phyloP scores from a whole-genome alignment of 768 basidiomycete species.

The Wakefieldia striispora region DNA sequence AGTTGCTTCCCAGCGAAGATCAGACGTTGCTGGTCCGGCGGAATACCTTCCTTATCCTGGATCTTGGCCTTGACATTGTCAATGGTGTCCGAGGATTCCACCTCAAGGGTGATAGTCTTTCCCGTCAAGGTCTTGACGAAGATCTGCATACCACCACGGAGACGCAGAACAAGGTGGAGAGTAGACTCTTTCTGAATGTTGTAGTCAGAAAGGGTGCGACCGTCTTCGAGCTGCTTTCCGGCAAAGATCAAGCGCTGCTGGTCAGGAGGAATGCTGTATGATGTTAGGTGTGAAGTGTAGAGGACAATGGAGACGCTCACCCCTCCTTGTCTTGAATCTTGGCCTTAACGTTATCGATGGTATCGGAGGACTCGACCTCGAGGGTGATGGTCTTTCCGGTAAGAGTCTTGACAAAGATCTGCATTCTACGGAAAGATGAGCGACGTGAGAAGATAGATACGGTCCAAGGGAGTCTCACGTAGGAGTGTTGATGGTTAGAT shows the following conservation, averaged over 20 bases:
- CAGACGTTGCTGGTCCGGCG: slow-evolving; percentile 85
- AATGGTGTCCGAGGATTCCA: slow-evolving; percentile 84
- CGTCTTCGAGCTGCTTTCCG: slow-evolving; percentile 94
- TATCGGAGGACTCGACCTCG: slow-evolving; percentile 28
- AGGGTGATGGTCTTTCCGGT: slow-evolving; percentile 79
- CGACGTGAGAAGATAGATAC: neutral
- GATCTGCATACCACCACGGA: slow-evolving; percentile 90
- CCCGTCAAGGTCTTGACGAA: slow-evolving; percentile 83
- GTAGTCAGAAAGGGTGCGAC: slow-evolving; percentile 84
- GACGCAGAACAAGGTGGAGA: slow-evolving; percentile 81
- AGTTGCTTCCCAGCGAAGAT: slow-evolving; percentile 94
- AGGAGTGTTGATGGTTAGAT: slow-evolving; percentile 2
- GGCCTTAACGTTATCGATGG: slow-evolving; percentile 27
- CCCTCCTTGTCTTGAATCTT: slow-evolving; percentile 78
- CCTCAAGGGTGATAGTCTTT: slow-evolving; percentile 91
- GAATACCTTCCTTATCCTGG: slow-evolving; percentile 89
- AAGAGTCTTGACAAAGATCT: slow-evolving; percentile 86
- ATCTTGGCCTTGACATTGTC: slow-evolving; percentile 92
- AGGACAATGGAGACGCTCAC: neutral
- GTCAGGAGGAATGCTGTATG: slow-evolving; percentile 70
- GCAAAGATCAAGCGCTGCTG: slow-evolving; percentile 97
- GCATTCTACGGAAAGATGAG: slow-evolving; percentile 17
- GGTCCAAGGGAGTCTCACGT: slow-evolving; percentile 3
- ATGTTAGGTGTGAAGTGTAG: neutral
- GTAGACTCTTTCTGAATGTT: slow-evolving; percentile 97